phyloP scores from a whole-genome alignment of 331 rosid species.

The Telfairia occidentalis region DNA sequence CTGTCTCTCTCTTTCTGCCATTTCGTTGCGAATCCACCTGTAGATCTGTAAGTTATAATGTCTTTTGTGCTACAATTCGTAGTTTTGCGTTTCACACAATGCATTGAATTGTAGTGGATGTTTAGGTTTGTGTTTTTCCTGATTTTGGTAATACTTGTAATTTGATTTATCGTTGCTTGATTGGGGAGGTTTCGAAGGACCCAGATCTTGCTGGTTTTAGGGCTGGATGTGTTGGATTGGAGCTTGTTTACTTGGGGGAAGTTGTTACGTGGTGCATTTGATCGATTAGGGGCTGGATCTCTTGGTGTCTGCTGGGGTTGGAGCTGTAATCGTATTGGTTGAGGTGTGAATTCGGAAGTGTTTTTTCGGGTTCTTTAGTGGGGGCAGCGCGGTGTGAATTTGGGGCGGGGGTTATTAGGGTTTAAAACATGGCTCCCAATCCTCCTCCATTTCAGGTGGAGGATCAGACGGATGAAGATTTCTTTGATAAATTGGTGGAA shows the following conservation, averaged over 20 bases:
- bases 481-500: slow-evolving; percentile 82
- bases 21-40: slow-evolving; percentile 18
- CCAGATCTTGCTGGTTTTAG: slow-evolving; percentile 35
- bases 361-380: slow-evolving; percentile 7
- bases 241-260: slow-evolving; percentile 19
- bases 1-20: slow-evolving; percentile 4
- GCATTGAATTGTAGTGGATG: slow-evolving; percentile 25
- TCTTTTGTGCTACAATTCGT: neutral
- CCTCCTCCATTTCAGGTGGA: slow-evolving; percentile 82
- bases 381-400: slow-evolving; percentile 21
- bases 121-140: slow-evolving; percentile 20
- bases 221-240: slow-evolving; percentile 10
- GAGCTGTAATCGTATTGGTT: slow-evolving; percentile 21
- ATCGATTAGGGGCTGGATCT: slow-evolving; percentile 36
- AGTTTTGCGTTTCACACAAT: neutral
- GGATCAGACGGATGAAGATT: slow-evolving; percentile 93
- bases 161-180: slow-evolving; percentile 16
- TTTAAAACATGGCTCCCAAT: slow-evolving; percentile 58
- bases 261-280: slow-evolving; percentile 18
- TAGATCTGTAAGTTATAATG: slow-evolving; percentile 33
- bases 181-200: slow-evolving; percentile 24
- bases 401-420: slow-evolving; percentile 20
- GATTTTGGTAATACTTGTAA: neutral
- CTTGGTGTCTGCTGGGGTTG: slow-evolving; percentile 13
- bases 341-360: slow-evolving; percentile 10